Base-by-base conservation (phyloP, 371 early-diverging fungal genomes). In the Circinella umbellata region DNA sequence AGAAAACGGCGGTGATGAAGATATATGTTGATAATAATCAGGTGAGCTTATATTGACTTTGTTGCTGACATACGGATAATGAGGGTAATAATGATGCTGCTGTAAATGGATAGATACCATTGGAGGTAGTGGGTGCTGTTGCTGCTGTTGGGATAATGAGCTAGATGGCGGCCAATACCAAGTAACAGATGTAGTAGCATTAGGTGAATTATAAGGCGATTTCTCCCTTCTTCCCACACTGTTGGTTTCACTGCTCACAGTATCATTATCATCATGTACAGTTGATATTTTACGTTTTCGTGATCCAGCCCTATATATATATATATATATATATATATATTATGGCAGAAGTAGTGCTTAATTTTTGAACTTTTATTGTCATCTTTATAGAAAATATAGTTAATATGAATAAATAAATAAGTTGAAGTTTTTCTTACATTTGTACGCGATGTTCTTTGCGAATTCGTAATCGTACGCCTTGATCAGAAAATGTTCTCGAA, bases 371-470 rank as follows among this genome's bases (percentile, higher is more conserved):
- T 27, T 27, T 27, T 27, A 27, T 27, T 27, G 27, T 27, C 27
- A 27, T 27, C 27, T 27, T 27, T 27, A 27, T 27, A 27, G 27
- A 2, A 0, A 54, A n/a, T 4, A n/a, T 8, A 54, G 3, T 47
- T 47, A 3, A 9, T 47, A 54, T 27, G 27, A 2, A 27, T 27
- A 27, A 2, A 27, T 27, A 27, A 27, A 27, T 27, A 27, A 27
- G 27, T 2, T 27, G 27, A 27, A 57, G 7, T 27, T 36, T 47
- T 14, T 57, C 72, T 69, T 78, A 82, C 83, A 64, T 54, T 75
- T 81, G 84, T 11, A 73, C 70, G 61, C 82, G 74, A 36, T 85
- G 77, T 71, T 85, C 85, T 74, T 85, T 85, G 8, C 81, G 73
- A 35, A 85, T 82, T 9, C 81, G 73, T 37, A 85, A 76, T 39